These are phyloP conservation scores for Amylocarpus encephaloides DNA, from an alignment of 2,329 filamentous ascomycete species.

Conservation along the genomic window DNA sequence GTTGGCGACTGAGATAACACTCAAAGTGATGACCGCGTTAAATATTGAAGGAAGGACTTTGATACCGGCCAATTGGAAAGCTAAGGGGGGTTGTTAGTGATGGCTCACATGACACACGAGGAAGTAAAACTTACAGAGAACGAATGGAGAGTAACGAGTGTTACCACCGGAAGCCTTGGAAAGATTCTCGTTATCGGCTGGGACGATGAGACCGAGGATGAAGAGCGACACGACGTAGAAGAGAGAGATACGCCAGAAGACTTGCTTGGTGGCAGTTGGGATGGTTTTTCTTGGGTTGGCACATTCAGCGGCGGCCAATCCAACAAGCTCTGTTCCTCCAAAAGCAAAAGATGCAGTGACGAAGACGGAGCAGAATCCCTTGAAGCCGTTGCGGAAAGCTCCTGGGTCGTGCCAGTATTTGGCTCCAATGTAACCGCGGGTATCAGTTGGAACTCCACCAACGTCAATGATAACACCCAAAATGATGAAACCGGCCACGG, in stretches of 20 bases:
- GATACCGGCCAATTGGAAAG: slow-evolving; percentile 80
- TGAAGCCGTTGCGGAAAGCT: slow-evolving; percentile 75
- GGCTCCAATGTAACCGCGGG: slow-evolving; percentile 56
- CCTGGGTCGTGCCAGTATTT: slow-evolving; percentile 75
- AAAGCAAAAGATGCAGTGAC: slow-evolving; percentile 72
- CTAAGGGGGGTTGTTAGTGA: too few species aligned
- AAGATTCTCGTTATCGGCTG: slow-evolving; percentile 60
- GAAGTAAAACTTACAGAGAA: slow-evolving; percentile 49
- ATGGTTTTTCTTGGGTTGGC: slow-evolving; percentile 72
- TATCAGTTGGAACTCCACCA: slow-evolving; percentile 24
- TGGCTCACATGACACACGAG: too few species aligned
- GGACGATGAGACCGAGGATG: slow-evolving; percentile 76
- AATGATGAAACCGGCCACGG: slow-evolving; percentile 82
- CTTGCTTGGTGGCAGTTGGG: slow-evolving; percentile 83
- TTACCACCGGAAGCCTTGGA: slow-evolving; percentile 51
- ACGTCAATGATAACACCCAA: slow-evolving; percentile 31
- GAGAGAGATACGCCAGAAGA: slow-evolving; percentile 88
- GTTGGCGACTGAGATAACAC: slow-evolving; percentile 86
- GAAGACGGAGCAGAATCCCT: slow-evolving; percentile 72
- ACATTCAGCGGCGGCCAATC: slow-evolving; percentile 70
- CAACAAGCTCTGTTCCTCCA: slow-evolving; percentile 68
- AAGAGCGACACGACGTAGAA: slow-evolving; percentile 80
- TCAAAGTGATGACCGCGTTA: slow-evolving; percentile 88
- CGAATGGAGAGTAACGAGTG: slow-evolving; percentile 73
- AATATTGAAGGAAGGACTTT: slow-evolving; percentile 76